phyloP scores from a whole-genome alignment of 2,329 filamentous ascomycete species.

The Grosmannia penicillata region DNA sequence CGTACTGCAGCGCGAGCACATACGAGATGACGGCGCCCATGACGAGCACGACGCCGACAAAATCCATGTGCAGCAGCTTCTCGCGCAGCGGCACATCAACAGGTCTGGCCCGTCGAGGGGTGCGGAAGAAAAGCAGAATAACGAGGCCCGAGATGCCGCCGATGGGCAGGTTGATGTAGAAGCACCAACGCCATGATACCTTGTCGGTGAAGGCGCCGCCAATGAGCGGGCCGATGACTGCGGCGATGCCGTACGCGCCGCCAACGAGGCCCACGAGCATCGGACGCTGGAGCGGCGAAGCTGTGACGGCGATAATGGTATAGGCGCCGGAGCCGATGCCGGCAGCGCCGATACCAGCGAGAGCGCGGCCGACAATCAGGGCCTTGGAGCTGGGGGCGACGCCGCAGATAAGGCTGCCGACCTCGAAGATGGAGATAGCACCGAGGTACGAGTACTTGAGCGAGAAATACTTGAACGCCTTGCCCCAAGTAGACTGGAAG shows the following conservation, averaged over 20 bases:
- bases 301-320: constrained; percentile 23
- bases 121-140: constrained; percentile 20
- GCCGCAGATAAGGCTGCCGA: constrained; percentile 38
- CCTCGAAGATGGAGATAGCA: constrained; percentile 35
- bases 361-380: constrained; percentile 36
- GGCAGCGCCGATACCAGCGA: constrained; percentile 30
- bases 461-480: constrained; percentile 35
- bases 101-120: constrained; percentile 18
- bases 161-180: constrained; percentile 19
- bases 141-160: constrained; percentile 14
- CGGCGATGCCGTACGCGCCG: constrained; percentile 14
- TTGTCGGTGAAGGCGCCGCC: constrained; percentile 15
- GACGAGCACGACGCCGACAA: constrained; percentile 21
- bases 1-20: constrained; percentile 27
- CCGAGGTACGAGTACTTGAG: constrained; percentile 33
- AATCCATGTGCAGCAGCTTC: constrained; percentile 28
- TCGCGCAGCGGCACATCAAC: constrained; percentile 16
- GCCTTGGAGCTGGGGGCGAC: constrained; percentile 29
- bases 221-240: constrained; percentile 14
- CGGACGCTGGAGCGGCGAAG: constrained; percentile 10
- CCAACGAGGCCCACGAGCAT: constrained; percentile 16
- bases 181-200: constrained; percentile 16
- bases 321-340: constrained; percentile 23
- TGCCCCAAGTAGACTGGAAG: constrained; percentile 31
- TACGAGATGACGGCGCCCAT: constrained; percentile 23